A percentile compares a stretch with the other conserved stretches of the same genome.
phyloP scores from a whole-genome alignment of 169 alveolate genomes.

The Toxoplasma gondii region DNA sequence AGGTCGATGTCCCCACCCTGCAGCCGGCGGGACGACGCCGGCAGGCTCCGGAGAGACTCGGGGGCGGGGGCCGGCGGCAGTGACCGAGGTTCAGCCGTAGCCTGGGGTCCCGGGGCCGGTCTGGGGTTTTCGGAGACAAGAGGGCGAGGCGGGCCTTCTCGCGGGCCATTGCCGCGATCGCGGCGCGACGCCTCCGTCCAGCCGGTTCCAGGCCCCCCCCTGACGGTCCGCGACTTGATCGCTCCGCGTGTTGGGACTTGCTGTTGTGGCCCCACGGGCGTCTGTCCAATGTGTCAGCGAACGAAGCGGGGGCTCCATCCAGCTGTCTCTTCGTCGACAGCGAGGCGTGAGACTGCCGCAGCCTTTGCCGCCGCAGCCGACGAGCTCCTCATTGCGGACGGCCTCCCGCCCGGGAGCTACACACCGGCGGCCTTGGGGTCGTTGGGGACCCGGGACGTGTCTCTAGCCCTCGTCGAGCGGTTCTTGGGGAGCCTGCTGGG shows the following conservation, averaged over 20 bases:
- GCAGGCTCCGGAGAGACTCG: not conserved
- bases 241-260: not conserved
- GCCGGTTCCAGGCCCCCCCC: not conserved
- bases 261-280: not conserved
- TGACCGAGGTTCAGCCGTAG: not conserved
- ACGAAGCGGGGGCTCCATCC: not conserved
- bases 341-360: not conserved
- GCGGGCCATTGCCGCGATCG: not conserved
- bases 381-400: not conserved
- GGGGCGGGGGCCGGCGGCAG: not conserved
- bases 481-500: conserved; percentile 27
- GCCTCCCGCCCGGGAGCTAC: not conserved
- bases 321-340: not conserved
- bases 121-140: not conserved
- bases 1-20: no score
- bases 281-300: not conserved
- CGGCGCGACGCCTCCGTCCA: not conserved
- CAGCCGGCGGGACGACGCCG: not conserved
- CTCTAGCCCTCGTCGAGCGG: conserved; percentile 8
- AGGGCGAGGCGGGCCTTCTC: no score
- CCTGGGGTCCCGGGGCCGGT: not conserved
- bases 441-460: not conserved
- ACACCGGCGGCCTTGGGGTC: not conserved
- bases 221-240: not conserved
- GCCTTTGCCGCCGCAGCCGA: conserved; percentile 29